Percentiles rank a stretch among this genome's conserved stretches.
Evolutionary conservation across 371 early-diverging fungal genomes (phyloP).

Genomic region (Mucor saturninus): DNA sequence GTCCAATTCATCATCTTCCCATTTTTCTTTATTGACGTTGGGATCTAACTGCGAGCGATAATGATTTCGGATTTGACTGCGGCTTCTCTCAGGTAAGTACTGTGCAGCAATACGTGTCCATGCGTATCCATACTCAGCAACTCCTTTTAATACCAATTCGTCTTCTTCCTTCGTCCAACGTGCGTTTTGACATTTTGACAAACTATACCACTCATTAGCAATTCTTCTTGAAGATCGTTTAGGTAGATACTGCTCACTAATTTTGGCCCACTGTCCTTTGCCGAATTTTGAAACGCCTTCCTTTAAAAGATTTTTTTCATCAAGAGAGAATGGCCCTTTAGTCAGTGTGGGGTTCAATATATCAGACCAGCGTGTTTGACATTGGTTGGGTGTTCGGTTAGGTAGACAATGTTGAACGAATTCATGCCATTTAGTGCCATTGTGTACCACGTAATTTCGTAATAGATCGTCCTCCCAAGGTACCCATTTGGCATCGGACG

Average conservation of each 20-base stretch:
- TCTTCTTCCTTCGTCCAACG: slow-evolving; percentile 46
- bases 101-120: slow-evolving; percentile 35
- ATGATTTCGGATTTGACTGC: slow-evolving; percentile 17
- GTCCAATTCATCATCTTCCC: slow-evolving; percentile 41
- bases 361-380: slow-evolving; percentile 35
- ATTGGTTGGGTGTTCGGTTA: slow-evolving; percentile 29
- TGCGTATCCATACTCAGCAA: slow-evolving; percentile 22
- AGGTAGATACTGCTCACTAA: slow-evolving; percentile 34
- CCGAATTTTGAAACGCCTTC: slow-evolving; percentile 28
- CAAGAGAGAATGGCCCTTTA: slow-evolving; percentile 35
- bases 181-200: background rate
- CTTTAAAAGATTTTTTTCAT: slow-evolving; percentile 25
- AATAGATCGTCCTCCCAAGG: slow-evolving; percentile 47
- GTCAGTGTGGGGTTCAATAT: slow-evolving; percentile 23
- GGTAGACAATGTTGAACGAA: slow-evolving; percentile 43
- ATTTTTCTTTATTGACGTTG: slow-evolving; percentile 9
- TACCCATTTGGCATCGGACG: slow-evolving; percentile 29
- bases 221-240: slow-evolving; percentile 32
- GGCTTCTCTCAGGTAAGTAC: slow-evolving; percentile 32
- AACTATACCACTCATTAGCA: slow-evolving; percentile 28
- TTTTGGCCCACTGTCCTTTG: slow-evolving; percentile 28
- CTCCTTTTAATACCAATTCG: slow-evolving; percentile 24
- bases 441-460: slow-evolving; percentile 33
- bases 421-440: slow-evolving; percentile 41
- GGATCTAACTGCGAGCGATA: slow-evolving; percentile 27